Percentiles rank a stretch among this genome's conserved stretches.
Conservation (phyloP, 2,329 filamentous ascomycete genomes). For the Diplodia mutila region DNA sequence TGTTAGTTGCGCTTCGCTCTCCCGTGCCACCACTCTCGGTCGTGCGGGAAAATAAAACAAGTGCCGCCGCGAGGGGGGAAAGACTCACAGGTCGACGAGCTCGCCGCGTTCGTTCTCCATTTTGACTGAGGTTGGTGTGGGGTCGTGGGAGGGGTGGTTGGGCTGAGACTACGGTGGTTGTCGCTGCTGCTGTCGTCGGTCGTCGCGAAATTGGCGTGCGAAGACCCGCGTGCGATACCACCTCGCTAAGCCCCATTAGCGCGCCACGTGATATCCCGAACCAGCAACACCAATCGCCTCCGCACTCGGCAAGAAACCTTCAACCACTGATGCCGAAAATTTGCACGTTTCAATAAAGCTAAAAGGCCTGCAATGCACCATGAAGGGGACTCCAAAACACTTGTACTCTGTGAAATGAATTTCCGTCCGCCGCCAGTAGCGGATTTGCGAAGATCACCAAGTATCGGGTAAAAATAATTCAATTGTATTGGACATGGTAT, state of each 20-base stretch:
- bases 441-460: neutral
- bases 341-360: neutral
- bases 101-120: slow-evolving; percentile 99
- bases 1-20: slow-evolving; percentile 17
- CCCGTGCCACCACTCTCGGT: neutral
- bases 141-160: slow-evolving; percentile 6
- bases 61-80: neutral
- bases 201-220: slow-evolving; percentile 24
- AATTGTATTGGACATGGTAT: neutral
- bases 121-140: slow-evolving; percentile 49
- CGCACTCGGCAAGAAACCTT: too few species aligned
- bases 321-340: neutral
- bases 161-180: slow-evolving; percentile 23
- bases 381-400: neutral
- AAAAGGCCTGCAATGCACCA: neutral
- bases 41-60: neutral
- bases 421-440: neutral
- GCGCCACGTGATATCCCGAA: slow-evolving; percentile 8
- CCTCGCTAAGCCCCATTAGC: slow-evolving; percentile 24
- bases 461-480: neutral
- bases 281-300: slow-evolving; percentile 1
- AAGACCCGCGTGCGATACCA: slow-evolving; percentile 13
- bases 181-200: slow-evolving; percentile 25
- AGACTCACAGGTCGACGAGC: slow-evolving; percentile 91
- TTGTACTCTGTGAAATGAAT: neutral